Evolutionary conservation across 2,329 filamentous ascomycete genomes (phyloP).

Genomic region (Fusarium temperatum): DNA sequence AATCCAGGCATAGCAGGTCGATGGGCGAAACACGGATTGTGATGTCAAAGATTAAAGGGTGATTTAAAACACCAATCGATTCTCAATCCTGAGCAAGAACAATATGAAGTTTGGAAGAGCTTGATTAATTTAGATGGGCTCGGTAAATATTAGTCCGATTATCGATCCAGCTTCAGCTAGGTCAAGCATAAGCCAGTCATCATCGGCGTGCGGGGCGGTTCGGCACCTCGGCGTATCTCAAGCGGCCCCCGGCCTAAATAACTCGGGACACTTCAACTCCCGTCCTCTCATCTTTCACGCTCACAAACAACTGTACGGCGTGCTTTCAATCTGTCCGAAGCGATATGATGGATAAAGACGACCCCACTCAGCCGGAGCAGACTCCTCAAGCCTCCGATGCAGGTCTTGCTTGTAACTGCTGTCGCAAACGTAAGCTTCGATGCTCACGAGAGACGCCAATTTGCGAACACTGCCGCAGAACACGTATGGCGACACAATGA

Average conservation of each 20-base stretch:
- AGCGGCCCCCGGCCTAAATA: background rate
- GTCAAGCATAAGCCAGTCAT: background rate
- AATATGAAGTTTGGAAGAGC: background rate
- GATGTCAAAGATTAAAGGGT: background rate
- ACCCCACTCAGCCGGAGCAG: background rate
- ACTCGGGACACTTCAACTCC: background rate
- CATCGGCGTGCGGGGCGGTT: background rate
- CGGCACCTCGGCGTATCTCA: background rate
- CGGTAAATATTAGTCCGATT: background rate
- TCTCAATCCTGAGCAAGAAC: background rate
- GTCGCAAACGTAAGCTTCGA: slow-evolving; percentile 27
- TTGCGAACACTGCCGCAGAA: slow-evolving; percentile 24
- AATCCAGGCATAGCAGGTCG: slow-evolving; percentile 47
- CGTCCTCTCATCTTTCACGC: background rate
- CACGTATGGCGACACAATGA: background rate
- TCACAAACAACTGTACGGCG: background rate
- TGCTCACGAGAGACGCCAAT: slow-evolving; percentile 30
- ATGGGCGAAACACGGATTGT: background rate
- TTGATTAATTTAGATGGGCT: background rate
- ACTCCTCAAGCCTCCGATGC: background rate
- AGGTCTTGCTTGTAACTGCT: slow-evolving; percentile 24
- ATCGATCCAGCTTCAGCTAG: background rate
- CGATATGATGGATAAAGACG: background rate
- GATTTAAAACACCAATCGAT: background rate
- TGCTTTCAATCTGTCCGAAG: background rate